A percentile compares a stretch with the other conserved stretches of the same genome.
phyloP scores from a whole-genome alignment of 805 yeast genomes.

The Nakazawaea ernobii region DNA sequence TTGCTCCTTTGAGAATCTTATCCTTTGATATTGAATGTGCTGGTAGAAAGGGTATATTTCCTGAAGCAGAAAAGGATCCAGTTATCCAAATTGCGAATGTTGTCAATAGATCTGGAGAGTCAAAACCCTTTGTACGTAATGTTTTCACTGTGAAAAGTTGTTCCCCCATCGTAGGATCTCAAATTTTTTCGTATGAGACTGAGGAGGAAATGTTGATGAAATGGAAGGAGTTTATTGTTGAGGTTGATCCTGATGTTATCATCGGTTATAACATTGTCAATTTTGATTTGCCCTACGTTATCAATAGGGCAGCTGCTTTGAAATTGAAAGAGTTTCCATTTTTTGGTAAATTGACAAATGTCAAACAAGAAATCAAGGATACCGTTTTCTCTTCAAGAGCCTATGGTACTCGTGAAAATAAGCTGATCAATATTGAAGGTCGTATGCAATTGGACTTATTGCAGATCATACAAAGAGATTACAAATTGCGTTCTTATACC shows the following conservation, averaged over 20 bases:
- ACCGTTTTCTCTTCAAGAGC: constrained; percentile 90
- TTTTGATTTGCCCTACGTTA: constrained; percentile 89
- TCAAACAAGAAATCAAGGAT: constrained; percentile 75
- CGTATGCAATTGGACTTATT: constrained; percentile 90
- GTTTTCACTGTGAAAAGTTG: constrained; percentile 93
- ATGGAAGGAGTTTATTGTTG: constrained; percentile 83
- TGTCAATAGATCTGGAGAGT: constrained; percentile 75
- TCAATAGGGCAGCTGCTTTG: constrained; percentile 80
- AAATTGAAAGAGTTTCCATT: constrained; percentile 65
- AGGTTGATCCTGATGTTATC: constrained; percentile 90
- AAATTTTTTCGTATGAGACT: constrained; percentile 65
- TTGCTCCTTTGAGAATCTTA: constrained; percentile 89
- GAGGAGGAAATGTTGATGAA: constrained; percentile 79
- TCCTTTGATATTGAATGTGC: constrained; percentile 99
- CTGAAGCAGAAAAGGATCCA: constrained; percentile 89
- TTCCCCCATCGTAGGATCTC: constrained; percentile 90
- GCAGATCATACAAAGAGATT: constrained; percentile 91
- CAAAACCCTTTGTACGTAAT: constrained; percentile 86
- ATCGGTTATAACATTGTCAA: constrained; percentile 95
- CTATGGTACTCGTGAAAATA: constrained; percentile 92
- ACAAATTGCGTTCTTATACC: constrained; percentile 90
- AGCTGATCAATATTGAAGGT: constrained; percentile 89
- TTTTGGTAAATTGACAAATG: constrained; percentile 69
- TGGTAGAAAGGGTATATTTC: constrained; percentile 94
- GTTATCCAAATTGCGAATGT: constrained; percentile 97